These are phyloP conservation scores for Clarireedia paspali DNA, from an alignment of 2,329 filamentous ascomycete species.

Conservation along the genomic window DNA sequence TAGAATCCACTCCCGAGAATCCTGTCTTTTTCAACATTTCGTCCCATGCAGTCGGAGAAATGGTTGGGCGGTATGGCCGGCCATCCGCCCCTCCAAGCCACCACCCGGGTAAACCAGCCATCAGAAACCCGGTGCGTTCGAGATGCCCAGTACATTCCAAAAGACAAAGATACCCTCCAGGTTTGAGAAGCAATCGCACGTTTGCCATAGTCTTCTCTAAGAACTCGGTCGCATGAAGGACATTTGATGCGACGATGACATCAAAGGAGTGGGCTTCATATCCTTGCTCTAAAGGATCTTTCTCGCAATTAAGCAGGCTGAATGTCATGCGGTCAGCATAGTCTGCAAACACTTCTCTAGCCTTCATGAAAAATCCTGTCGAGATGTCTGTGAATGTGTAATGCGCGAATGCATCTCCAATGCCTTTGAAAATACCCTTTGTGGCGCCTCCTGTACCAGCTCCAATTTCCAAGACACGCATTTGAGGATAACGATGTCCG, in stretches of 20 bases:
- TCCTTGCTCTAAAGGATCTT: conserved; percentile 1
- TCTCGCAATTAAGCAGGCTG: neutral
- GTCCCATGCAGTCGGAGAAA: conserved; percentile 10
- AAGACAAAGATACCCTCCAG: conserved; percentile 15
- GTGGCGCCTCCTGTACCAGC: conserved; percentile 3
- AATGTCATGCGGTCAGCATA: neutral
- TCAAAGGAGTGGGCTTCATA: conserved; percentile 10
- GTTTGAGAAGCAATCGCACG: conserved; percentile 17
- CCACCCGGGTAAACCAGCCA: conserved; percentile 5
- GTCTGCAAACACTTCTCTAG: conserved; percentile 12
- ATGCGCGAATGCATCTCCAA: conserved; percentile 9
- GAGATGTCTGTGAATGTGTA: conserved; percentile 24
- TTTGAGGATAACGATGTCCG: conserved; percentile 27
- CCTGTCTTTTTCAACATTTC: conserved; percentile 1
- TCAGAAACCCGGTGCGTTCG: neutral
- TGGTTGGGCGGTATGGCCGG: conserved; percentile 17
- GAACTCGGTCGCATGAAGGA: conserved; percentile 21
- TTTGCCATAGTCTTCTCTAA: conserved; percentile 15
- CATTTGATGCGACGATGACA: conserved; percentile 21
- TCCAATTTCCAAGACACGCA: conserved; percentile 9
- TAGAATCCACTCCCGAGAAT: conserved; percentile 10
- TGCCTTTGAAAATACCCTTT: neutral
- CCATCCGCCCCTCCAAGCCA: conserved; percentile 18
- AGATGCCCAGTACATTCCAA: conserved; percentile 2
- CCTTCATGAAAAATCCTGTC: conserved; percentile 32